Evolutionary conservation across 2,329 filamentous ascomycete species (phyloP).

Genomic region (Sarocladiaceae sp.): DNA sequence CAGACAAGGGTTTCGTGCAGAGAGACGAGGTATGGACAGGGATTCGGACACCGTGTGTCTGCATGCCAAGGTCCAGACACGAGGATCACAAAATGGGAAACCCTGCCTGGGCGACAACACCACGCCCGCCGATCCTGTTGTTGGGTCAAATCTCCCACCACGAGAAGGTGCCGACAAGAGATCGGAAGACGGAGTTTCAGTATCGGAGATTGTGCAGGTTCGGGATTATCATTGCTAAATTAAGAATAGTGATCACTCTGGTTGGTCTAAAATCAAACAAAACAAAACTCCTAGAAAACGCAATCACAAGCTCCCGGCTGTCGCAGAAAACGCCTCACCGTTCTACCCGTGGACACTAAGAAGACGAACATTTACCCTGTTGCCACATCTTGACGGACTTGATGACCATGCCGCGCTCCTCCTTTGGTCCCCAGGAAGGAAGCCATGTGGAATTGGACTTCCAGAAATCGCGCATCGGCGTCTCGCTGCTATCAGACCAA

Average conservation of each 20-base stretch:
- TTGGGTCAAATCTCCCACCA: too few relatives aligned
- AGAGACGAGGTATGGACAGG: neutral
- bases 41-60: neutral
- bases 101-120: neutral
- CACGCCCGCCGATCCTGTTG: too few relatives aligned
- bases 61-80: neutral
- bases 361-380: constrained; percentile 16
- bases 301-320: neutral
- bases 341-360: neutral
- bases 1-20: neutral
- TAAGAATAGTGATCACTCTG: neutral
- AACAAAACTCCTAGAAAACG: neutral
- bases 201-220: too few relatives aligned
- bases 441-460: constrained; percentile 35
- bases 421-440: constrained; percentile 41
- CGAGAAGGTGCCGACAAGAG: too few relatives aligned
- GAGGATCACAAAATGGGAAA: neutral
- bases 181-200: neutral
- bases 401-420: constrained; percentile 40
- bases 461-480: constrained; percentile 38
- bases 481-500: constrained; percentile 38
- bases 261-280: too few relatives aligned
- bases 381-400: constrained; percentile 45
- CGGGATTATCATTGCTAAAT: neutral
- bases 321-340: neutral